Evolutionary conservation across 495 filamentous ascomycete genomes (phyloP).

Genomic region (Aspergillus diversus): DNA sequence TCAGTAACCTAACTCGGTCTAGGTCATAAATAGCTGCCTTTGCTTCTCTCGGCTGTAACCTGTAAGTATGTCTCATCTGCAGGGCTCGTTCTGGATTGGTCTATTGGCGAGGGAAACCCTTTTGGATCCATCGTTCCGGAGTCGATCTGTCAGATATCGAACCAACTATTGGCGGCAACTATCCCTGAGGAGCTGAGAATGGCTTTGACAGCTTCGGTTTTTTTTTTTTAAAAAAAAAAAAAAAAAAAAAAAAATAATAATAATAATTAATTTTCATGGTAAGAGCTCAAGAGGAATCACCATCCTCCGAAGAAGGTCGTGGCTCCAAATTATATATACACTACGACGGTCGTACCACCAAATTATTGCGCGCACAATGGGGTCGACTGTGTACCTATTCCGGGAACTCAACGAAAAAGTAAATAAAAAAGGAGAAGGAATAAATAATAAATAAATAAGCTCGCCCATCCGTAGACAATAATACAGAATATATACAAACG

Average conservation of each 20-base stretch:
- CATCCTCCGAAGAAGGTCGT: no score
- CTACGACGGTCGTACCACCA: no score
- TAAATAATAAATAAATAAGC: slow-evolving; percentile 10
- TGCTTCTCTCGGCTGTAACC: no score
- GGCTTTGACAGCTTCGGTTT: no score
- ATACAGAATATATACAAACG: slow-evolving; percentile 21
- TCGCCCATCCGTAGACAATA: slow-evolving; percentile 18
- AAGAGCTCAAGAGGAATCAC: no score
- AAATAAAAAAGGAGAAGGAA: slow-evolving; percentile 3
- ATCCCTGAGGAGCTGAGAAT: no score
- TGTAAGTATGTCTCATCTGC: background rate
- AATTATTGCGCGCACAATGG: background rate
- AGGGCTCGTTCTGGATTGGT: slow-evolving; percentile 6
- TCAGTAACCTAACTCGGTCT: no score
- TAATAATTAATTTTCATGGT: slow-evolving; percentile 13
- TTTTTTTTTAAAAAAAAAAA: no score
- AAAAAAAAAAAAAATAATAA: slow-evolving; percentile 13
- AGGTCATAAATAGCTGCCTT: no score
- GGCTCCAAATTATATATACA: no score
- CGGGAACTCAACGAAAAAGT: slow-evolving; percentile 7
- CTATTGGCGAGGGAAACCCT: background rate
- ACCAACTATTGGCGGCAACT: slow-evolving; percentile 6
- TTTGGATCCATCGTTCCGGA: background rate
- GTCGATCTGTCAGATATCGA: slow-evolving; percentile 17
- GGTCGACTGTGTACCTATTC: background rate